These are phyloP conservation scores for Chloranthus sessilifolius DNA, from an alignment of 164 flowering plant species.

Conservation along the genomic window DNA sequence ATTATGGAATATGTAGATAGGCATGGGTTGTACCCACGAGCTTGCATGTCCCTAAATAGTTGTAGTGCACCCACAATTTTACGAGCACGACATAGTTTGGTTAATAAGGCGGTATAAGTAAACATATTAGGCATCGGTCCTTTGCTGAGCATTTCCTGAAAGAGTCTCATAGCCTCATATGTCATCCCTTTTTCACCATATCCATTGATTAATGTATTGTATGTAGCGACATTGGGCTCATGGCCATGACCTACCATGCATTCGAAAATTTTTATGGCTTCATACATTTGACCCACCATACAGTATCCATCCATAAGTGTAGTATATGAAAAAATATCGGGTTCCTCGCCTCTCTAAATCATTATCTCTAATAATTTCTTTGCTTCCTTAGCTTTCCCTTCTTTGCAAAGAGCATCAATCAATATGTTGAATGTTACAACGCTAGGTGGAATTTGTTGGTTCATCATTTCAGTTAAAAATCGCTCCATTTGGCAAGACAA, in stretches of 20 bases:
- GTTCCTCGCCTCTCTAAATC: constrained; percentile 7
- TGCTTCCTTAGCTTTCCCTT: constrained; percentile 8
- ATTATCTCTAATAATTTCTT: background rate
- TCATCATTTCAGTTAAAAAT: constrained; percentile 9
- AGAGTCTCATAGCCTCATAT: constrained; percentile 32
- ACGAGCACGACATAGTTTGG: constrained; percentile 34
- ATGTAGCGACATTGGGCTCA: constrained; percentile 24
- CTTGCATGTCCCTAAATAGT: constrained; percentile 36
- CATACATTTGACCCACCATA: constrained; percentile 13
- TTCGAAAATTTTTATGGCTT: constrained; percentile 30
- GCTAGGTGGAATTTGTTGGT: constrained; percentile 1
- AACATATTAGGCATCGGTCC: constrained; percentile 30
- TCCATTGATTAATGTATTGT: constrained; percentile 43
- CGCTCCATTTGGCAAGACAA: constrained; percentile 3
- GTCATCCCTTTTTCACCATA: constrained; percentile 25
- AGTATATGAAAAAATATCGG: constrained; percentile 1
- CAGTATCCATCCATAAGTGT: constrained; percentile 14
- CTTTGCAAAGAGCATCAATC: constrained; percentile 12
- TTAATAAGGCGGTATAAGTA: constrained; percentile 32
- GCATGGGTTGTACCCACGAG: too few relatives aligned
- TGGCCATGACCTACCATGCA: constrained; percentile 28
- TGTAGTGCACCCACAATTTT: constrained; percentile 32
- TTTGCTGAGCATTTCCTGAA: constrained; percentile 23
- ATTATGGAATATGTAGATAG: too few relatives aligned
- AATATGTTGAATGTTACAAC: constrained; percentile 3